These are phyloP conservation scores for Aspergillus ochraceoroseus DNA, from an alignment of 2,329 filamentous ascomycete genomes.

Conservation along the genomic window DNA sequence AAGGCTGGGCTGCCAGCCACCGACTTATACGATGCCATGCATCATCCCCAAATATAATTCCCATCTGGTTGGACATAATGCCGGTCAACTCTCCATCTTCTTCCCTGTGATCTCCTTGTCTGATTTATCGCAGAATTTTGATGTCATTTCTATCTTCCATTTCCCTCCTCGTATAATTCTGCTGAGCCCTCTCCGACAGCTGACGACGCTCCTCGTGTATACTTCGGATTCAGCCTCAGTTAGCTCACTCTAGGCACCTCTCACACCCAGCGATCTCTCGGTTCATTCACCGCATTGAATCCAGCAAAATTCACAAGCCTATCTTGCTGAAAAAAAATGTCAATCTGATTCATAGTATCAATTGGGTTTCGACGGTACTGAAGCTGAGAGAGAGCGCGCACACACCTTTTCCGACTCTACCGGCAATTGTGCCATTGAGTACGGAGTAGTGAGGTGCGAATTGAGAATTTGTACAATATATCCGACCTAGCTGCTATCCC, in stretches of 20 bases:
- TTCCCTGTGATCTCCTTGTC: slow-evolving; percentile 1
- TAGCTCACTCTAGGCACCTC: too few species aligned
- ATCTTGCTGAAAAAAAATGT: not conserved
- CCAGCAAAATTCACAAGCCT: not conserved
- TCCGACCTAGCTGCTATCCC: not conserved
- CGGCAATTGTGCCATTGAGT: too few species aligned
- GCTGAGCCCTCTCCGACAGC: slow-evolving; percentile 6
- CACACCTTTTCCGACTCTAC: too few species aligned
- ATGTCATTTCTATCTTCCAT: not conserved
- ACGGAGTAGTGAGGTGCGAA: not conserved
- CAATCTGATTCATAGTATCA: slow-evolving; percentile 1
- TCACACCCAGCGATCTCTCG: not conserved
- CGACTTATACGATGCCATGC: slow-evolving; percentile 14
- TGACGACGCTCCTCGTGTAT: slow-evolving; percentile 5
- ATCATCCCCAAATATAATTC: slow-evolving; percentile 15
- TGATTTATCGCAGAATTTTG: not conserved
- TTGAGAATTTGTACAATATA: not conserved
- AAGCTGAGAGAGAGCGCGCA: not conserved
- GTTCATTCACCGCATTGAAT: not conserved
- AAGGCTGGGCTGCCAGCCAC: slow-evolving; percentile 21
- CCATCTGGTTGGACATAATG: slow-evolving; percentile 10
- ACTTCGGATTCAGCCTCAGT: not conserved
- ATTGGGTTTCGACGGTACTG: not conserved
- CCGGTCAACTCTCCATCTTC: slow-evolving; percentile 3
- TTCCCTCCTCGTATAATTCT: not conserved